Conservation (phyloP, 1,284 basidiomycete genomes). For the Malassezia caprae region DNA sequence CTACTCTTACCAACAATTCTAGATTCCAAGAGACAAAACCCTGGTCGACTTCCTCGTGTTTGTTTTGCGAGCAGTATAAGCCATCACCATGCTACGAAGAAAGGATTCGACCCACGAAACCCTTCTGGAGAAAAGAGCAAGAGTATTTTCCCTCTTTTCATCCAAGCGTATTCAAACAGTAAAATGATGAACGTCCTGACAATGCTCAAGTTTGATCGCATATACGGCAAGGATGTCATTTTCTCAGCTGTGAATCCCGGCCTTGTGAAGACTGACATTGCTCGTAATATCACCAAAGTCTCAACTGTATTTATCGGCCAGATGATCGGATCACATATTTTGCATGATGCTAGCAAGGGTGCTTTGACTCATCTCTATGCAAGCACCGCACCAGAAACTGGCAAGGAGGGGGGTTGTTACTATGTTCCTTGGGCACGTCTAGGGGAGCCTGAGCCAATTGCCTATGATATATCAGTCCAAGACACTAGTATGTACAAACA, state of each 20-base stretch:
- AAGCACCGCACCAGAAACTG: constrained; percentile 8
- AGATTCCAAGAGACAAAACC: neutral
- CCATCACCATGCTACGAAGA: constrained; percentile 11
- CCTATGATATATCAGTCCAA: constrained; percentile 1
- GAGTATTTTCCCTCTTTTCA: neutral
- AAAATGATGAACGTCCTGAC: constrained; percentile 20
- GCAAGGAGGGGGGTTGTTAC: constrained; percentile 21
- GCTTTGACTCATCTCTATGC: constrained; percentile 31
- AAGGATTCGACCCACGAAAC: constrained; percentile 10
- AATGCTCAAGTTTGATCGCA: constrained; percentile 1
- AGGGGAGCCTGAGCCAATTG: constrained; percentile 18
- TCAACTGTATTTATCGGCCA: constrained; percentile 9
- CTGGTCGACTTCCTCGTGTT: constrained; percentile 10
- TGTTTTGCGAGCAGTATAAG: constrained; percentile 21
- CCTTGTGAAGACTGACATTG: constrained; percentile 14
- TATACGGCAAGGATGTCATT: constrained; percentile 15
- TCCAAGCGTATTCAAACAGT: constrained; percentile 24
- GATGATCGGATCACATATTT: constrained; percentile 17
- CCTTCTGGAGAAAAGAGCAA: neutral
- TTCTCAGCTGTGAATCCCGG: constrained; percentile 25
- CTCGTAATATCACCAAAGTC: constrained; percentile 8
- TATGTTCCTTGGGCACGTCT: constrained; percentile 27
- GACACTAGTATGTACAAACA: constrained; percentile 1
- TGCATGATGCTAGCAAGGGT: constrained; percentile 19
- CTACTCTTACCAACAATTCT: constrained; percentile 20